These are phyloP conservation scores for Macrophomina pseudophaseolina DNA, from an alignment of 2,329 filamentous ascomycete genomes.

Conservation along the genomic window DNA sequence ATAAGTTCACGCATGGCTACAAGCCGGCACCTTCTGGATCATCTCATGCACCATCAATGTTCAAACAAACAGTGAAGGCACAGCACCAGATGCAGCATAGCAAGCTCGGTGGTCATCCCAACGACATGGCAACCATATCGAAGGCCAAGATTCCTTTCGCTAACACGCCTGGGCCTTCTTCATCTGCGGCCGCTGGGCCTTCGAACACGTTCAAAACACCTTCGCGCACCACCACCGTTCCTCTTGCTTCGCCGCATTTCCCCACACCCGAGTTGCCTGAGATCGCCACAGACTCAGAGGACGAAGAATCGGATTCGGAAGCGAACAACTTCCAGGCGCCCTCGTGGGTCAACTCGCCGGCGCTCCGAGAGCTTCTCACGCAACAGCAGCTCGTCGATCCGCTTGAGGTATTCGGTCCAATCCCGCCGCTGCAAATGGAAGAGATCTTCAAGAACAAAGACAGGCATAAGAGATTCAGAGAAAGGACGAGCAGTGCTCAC, in stretches of 20 bases:
- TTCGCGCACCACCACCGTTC: constrained; percentile 60
- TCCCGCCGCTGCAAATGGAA: constrained; percentile 89
- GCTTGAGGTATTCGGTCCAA: constrained; percentile 84
- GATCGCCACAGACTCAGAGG: constrained; percentile 92
- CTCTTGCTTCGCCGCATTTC: constrained; percentile 81
- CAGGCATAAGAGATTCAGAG: constrained; percentile 83
- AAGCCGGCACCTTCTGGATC: constrained; percentile 61
- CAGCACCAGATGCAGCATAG: constrained; percentile 69
- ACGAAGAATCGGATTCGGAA: constrained; percentile 65
- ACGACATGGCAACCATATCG: constrained; percentile 86
- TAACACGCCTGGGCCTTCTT: constrained; percentile 61
- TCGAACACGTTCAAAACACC: constrained; percentile 69
- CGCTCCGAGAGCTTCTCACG: constrained; percentile 75
- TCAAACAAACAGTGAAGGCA: constrained; percentile 68
- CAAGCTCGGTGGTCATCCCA: constrained; percentile 70
- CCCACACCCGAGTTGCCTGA: constrained; percentile 92
- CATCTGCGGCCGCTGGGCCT: constrained; percentile 17
- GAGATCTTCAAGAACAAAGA: constrained; percentile 95
- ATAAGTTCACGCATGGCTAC: constrained; percentile 69
- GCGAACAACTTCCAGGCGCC: constrained; percentile 63
- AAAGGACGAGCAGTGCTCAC: constrained; percentile 91
- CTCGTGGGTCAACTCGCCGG: constrained; percentile 87
- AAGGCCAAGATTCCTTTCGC: constrained; percentile 92
- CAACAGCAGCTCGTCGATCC: constrained; percentile 87
- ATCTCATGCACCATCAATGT: constrained; percentile 54